Conservation (phyloP, 768 basidiomycete genomes). For the Lyophyllum decastes region DNA sequence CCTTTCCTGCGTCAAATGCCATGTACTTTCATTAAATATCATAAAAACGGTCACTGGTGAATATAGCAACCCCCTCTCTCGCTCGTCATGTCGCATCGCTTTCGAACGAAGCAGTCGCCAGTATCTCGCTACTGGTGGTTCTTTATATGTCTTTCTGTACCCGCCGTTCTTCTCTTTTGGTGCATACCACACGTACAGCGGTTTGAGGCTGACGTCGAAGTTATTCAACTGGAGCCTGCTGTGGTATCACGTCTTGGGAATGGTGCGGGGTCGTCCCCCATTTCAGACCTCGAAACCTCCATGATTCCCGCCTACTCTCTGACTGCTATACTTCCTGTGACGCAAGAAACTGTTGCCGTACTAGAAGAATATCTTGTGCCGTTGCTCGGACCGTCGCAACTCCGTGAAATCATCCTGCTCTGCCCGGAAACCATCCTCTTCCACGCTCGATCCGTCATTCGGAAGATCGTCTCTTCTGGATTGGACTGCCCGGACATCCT, state of each 20-base stretch:
- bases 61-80: no score
- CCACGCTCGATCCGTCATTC: conserved; percentile 37
- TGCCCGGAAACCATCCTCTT: conserved; percentile 39
- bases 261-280: background rate
- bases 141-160: conserved; percentile 5
- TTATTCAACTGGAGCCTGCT: background rate
- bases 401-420: conserved; percentile 50
- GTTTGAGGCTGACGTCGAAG: background rate
- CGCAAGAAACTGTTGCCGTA: conserved; percentile 29
- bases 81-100: background rate
- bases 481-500: conserved; percentile 43
- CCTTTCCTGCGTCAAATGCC: no score
- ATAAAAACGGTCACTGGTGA: no score
- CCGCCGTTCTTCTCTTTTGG: conserved; percentile 4
- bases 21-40: no score
- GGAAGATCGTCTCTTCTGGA: conserved; percentile 27
- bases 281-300: background rate
- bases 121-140: conserved; percentile 5
- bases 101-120: background rate
- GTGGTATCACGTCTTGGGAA: background rate
- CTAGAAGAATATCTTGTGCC: conserved; percentile 37
- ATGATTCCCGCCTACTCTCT: conserved; percentile 32
- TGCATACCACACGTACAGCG: background rate
- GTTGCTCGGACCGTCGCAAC: conserved; percentile 35
- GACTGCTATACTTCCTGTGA: conserved; percentile 52